A percentile compares a stretch with the other conserved stretches of the same genome.
These are phyloP conservation scores for Plenodomus biglobosus DNA, from an alignment of 2,329 filamentous ascomycete genomes.

Conservation along the genomic window DNA sequence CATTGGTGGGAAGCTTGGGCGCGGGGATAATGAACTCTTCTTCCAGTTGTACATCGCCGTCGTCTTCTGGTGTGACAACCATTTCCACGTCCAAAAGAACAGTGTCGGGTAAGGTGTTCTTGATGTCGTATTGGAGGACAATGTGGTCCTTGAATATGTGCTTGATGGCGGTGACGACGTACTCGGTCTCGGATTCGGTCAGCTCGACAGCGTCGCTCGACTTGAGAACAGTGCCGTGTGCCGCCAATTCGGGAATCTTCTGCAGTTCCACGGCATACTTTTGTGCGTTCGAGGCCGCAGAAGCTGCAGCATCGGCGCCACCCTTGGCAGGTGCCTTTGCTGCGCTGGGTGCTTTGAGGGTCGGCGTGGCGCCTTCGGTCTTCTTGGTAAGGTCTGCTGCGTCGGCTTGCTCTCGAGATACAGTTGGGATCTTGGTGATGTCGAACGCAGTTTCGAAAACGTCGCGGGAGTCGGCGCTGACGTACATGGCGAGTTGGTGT, in stretches of 20 bases:
- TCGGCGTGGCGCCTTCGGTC: constrained; percentile 87
- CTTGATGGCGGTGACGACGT: constrained; percentile 90
- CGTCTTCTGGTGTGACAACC: constrained; percentile 82
- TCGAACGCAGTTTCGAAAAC: constrained; percentile 87
- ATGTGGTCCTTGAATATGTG: constrained; percentile 98
- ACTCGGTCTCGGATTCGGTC: constrained; percentile 96
- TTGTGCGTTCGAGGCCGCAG: constrained; percentile 77
- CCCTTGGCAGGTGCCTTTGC: constrained; percentile 70
- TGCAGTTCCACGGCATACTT: constrained; percentile 87
- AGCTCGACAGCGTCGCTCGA: constrained; percentile 84
- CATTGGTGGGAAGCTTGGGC: constrained; percentile 77
- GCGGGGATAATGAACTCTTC: constrained; percentile 94
- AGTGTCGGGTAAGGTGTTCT: constrained; percentile 92
- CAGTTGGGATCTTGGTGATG: constrained; percentile 84
- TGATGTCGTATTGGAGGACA: constrained; percentile 94
- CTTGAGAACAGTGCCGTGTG: constrained; percentile 89
- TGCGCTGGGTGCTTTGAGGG: constrained; percentile 86
- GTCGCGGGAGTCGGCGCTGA: constrained; percentile 85
- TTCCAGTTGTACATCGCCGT: constrained; percentile 67
- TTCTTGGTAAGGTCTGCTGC: constrained; percentile 97
- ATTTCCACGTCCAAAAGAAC: constrained; percentile 54
- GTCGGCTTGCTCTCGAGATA: constrained; percentile 92
- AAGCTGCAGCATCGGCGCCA: constrained; percentile 73
- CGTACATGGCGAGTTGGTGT: constrained; percentile 96
- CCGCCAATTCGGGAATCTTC: constrained; percentile 85